phyloP scores from a whole-genome alignment of 208 protist species.

The Giardia muris region DNA sequence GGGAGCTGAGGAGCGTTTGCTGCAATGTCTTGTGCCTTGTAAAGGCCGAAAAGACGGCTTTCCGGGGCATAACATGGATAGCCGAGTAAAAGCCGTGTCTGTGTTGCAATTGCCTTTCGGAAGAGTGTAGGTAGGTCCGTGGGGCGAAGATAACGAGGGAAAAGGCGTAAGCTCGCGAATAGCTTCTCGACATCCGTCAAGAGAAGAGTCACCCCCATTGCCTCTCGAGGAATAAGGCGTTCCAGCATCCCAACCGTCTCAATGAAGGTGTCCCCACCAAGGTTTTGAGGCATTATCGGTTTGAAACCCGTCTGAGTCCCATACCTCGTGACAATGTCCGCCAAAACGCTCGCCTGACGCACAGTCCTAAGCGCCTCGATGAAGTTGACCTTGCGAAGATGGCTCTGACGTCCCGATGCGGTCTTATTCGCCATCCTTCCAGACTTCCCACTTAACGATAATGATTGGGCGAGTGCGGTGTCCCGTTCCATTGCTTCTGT shows the following conservation, averaged over 20 bases:
- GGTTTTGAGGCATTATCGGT: neutral
- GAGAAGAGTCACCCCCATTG: neutral
- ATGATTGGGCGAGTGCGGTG: neutral
- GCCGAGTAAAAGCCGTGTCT: neutral
- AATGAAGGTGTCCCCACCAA: neutral
- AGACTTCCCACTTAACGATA: neutral
- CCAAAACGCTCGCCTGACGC: neutral
- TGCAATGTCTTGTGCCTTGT: neutral
- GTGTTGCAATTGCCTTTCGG: neutral
- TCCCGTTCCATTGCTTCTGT: neutral
- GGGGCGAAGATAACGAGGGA: neutral
- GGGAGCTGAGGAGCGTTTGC: neutral
- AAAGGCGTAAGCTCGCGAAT: neutral
- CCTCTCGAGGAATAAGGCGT: neutral
- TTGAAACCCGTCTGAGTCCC: neutral
- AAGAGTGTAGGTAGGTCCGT: neutral
- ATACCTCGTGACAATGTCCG: neutral
- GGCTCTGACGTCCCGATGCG: neutral
- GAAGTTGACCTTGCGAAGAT: neutral
- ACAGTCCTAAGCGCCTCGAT: neutral
- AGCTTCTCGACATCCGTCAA: neutral
- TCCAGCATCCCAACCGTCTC: neutral
- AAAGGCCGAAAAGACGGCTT: neutral
- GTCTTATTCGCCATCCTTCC: neutral
- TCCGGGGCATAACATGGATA: neutral